Evolutionary conservation across 2,329 filamentous ascomycete species (phyloP), one percentile per base, ranked within the genome.

Genomic region (Penicillium verrucosum): DNA sequence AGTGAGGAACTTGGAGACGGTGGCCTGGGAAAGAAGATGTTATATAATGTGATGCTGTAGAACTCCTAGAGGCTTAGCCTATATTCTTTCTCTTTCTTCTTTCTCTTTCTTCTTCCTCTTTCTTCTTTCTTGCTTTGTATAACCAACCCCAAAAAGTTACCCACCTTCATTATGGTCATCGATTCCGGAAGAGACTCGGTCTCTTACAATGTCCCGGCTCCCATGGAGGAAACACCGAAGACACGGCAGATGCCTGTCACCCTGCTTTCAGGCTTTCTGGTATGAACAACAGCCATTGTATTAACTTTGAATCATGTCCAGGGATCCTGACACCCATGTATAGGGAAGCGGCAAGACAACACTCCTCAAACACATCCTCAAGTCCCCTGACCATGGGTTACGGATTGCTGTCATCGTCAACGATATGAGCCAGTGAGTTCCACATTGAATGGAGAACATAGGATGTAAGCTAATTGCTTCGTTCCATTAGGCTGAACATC

Each of bases 381-480:
- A 82, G 36, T 85, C 83, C 0, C 72, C 74, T 1, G 79, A 88
- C 4, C 87, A 90, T 70, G 85, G 86, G 1, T 77, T 89, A 9
- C 80, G 82, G 1, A 88, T 90, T 56, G 88, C 86, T 0, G 83
- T 90, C 14, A 87, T 90, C 23, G 87, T 90, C 37, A 90, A 90
- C 62, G 88, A 90, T 58, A 89, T 90, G 73, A 83, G 83, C 59
- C 79, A 80, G 80, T 82, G 48, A 62, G 78, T 72, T n/a, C 12
- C 30, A 7, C 9, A 5, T n/a, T n/a, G 14, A n/a, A 34, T 1
- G 18, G 4, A 3, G 2, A 0, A 4, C 1, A 2, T 36, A 30
- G 27, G 14, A 12, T 0, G 30, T 6, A 2, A 14, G 27, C 57
- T 40, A 25, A 45, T n/a, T 12, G n/a, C 11, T 8, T n/a, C 36